Conservation (phyloP, 768 basidiomycete genomes). For the Lactarius indigo region DNA sequence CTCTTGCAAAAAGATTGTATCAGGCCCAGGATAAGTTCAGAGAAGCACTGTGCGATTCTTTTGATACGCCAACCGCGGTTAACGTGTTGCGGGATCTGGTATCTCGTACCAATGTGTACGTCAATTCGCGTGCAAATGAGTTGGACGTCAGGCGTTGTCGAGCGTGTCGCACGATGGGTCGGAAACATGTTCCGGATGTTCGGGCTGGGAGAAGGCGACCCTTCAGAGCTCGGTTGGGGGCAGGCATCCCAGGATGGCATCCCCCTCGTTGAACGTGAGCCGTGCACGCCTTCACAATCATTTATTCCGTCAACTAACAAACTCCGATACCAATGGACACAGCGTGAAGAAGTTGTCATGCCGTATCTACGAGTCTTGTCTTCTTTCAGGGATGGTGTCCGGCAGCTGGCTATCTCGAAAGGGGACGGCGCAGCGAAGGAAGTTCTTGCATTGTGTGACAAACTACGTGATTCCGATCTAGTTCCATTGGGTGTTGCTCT, state of each 20-base stretch:
- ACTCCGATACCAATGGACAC: conserved; percentile 12
- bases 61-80: conserved; percentile 89
- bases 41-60: conserved; percentile 88
- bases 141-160: conserved; percentile 61
- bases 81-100: conserved; percentile 75
- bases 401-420: conserved; percentile 74
- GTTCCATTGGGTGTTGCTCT: conserved; percentile 93
- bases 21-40: conserved; percentile 77
- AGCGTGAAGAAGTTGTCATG: conserved; percentile 85
- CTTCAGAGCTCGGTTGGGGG: conserved; percentile 81
- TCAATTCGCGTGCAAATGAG: conserved; percentile 58
- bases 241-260: conserved; percentile 46
- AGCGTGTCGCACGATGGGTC: conserved; percentile 63
- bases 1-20: conserved; percentile 51
- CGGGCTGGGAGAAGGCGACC: conserved; percentile 71
- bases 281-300: conserved; percentile 1
- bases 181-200: conserved; percentile 74
- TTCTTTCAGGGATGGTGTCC: conserved; percentile 87
- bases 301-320: conserved; percentile 12
- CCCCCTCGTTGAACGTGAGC: conserved; percentile 52
- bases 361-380: conserved; percentile 85
- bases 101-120: conserved; percentile 83
- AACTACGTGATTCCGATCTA: conserved; percentile 83
- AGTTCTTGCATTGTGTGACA: conserved; percentile 84
- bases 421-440: conserved; percentile 65